Conservation (phyloP, 495 filamentous ascomycete genomes). For the Tetracladium setigerum region DNA sequence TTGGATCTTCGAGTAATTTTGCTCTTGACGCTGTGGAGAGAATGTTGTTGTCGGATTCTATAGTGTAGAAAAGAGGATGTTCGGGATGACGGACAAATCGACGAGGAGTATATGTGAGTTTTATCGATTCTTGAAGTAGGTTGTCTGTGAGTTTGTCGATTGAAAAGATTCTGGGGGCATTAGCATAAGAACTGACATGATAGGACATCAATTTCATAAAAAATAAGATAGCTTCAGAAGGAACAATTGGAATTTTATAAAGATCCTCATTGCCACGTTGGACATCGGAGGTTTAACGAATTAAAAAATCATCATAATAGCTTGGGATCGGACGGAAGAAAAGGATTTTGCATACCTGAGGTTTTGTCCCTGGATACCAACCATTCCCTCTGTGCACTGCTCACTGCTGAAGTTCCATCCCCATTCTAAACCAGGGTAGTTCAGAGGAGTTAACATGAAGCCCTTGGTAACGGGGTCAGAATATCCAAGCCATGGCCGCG, state of each 20-base stretch:
- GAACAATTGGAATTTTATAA: slow-evolving; percentile 65
- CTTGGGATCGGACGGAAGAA: slow-evolving; percentile 20
- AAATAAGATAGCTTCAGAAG: slow-evolving; percentile 41
- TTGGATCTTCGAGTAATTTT: slow-evolving; percentile 57
- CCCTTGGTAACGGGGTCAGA: slow-evolving; percentile 71
- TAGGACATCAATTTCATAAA: slow-evolving; percentile 1
- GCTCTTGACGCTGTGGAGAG: slow-evolving; percentile 66
- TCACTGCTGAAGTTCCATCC: slow-evolving; percentile 95
- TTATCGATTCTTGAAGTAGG: slow-evolving; percentile 78
- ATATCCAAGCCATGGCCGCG: slow-evolving; percentile 89
- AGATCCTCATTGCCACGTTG: slow-evolving; percentile 41
- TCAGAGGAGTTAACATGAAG: slow-evolving; percentile 87
- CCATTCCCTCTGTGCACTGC: slow-evolving; percentile 88
- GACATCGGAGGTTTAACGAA: slow-evolving; percentile 33
- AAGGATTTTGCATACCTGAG: slow-evolving; percentile 60
- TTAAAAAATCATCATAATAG: slow-evolving; percentile 59
- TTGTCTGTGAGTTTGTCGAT: slow-evolving; percentile 82
- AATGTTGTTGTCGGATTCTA: slow-evolving; percentile 87
- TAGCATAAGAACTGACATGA: slow-evolving; percentile 5
- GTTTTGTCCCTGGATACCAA: slow-evolving; percentile 86
- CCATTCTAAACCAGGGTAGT: slow-evolving; percentile 82
- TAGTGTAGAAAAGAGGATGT: slow-evolving; percentile 82
- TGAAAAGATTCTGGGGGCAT: slow-evolving; percentile 61
- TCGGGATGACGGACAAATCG: slow-evolving; percentile 84
- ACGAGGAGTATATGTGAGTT: slow-evolving; percentile 85